Base-by-base conservation (phyloP, 2,329 filamentous ascomycete genomes). In the Sclerotinia minor region DNA sequence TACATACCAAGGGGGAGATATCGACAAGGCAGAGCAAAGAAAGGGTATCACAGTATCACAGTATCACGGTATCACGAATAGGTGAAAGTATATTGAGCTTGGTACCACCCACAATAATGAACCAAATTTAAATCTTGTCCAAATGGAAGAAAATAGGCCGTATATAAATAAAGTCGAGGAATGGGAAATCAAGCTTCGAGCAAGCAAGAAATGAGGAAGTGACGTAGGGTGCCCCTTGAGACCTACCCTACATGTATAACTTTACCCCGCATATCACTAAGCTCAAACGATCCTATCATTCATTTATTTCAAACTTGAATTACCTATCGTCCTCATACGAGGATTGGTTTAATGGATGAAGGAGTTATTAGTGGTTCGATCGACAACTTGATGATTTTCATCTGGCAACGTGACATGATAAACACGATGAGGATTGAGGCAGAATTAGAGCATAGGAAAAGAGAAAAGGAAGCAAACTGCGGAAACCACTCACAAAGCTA, bases 151-250 rank as follows among this genome's bases (percentile, higher is more conserved):
- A 61, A 7, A 29, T 24, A 32, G 8, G 2, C 6, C 21, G 5
- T n/a, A 35, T 13, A 19, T 61, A 61, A 50, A 61, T 61, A 50
- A 38, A 61, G 6, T 8, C 15, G 7, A 38, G 59, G 29, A 61
- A 38, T 50, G 15, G 21, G 15, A 24, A 61, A 61, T 26, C 59
- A 50, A 61, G 59, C 59, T 61, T 60, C 44, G 17, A 35, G 57
- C 57, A 49, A 60, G 41, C 26, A 60, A 54, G 52, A 29, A n/a
- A 32, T 54, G 32, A 6, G 32, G 53, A 54, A 54, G 52, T 61
- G 58, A 61, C 58, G 58, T 49, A 61, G 21, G 26, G 21, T n/a
- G 58, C 24, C 58, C 44, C 58, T 61, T 49, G 58, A 60, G 26
- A 49, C 58, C 52, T 29, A 35, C 32, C 58, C 52, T 29, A 35